Percentiles rank a stretch among this genome's conserved stretches.
Evolutionary conservation across 2,329 filamentous ascomycete species (phyloP).

Genomic region (Drechslerella dactyloides): DNA sequence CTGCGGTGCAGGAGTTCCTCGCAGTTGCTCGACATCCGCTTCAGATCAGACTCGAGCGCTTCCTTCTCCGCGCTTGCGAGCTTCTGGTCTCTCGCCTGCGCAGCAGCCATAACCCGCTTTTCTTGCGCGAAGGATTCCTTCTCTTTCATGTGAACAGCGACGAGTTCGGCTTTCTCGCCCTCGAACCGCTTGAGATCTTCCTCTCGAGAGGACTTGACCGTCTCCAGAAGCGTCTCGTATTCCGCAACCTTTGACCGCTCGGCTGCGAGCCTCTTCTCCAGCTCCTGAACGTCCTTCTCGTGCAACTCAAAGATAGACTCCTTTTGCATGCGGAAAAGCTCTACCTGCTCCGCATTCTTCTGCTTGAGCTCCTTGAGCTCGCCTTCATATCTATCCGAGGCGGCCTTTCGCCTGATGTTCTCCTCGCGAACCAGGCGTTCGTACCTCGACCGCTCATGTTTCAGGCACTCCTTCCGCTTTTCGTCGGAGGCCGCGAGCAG

Average conservation of each 20-base stretch:
- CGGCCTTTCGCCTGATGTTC: slow-evolving; percentile 43
- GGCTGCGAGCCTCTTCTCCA: slow-evolving; percentile 36
- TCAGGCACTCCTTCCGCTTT: slow-evolving; percentile 46
- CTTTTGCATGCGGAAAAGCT: slow-evolving; percentile 50
- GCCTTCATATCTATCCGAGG: slow-evolving; percentile 45
- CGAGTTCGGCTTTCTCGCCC: slow-evolving; percentile 38
- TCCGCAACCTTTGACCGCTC: slow-evolving; percentile 29
- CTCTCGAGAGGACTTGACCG: slow-evolving; percentile 34
- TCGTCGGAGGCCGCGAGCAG: slow-evolving; percentile 43
- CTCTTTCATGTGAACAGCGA: slow-evolving; percentile 24
- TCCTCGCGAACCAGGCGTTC: slow-evolving; percentile 46
- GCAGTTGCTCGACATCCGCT: slow-evolving; percentile 49
- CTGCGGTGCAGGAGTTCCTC: slow-evolving; percentile 47
- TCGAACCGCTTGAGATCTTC: slow-evolving; percentile 45
- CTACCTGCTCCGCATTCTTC: slow-evolving; percentile 42
- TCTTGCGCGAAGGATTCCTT: slow-evolving; percentile 38
- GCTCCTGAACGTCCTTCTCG: slow-evolving; percentile 33
- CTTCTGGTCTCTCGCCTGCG: slow-evolving; percentile 40
- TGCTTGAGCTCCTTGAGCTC: slow-evolving; percentile 47
- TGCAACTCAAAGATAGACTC: slow-evolving; percentile 46
- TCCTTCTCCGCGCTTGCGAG: slow-evolving; percentile 44
- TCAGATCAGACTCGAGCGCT: slow-evolving; percentile 44
- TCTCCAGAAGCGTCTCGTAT: slow-evolving; percentile 39
- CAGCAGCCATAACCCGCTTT: slow-evolving; percentile 24
- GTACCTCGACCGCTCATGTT: slow-evolving; percentile 43